These are phyloP conservation scores for Phlebiopsis gigantea DNA, from an alignment of 768 basidiomycete genomes.

Conservation along the genomic window DNA sequence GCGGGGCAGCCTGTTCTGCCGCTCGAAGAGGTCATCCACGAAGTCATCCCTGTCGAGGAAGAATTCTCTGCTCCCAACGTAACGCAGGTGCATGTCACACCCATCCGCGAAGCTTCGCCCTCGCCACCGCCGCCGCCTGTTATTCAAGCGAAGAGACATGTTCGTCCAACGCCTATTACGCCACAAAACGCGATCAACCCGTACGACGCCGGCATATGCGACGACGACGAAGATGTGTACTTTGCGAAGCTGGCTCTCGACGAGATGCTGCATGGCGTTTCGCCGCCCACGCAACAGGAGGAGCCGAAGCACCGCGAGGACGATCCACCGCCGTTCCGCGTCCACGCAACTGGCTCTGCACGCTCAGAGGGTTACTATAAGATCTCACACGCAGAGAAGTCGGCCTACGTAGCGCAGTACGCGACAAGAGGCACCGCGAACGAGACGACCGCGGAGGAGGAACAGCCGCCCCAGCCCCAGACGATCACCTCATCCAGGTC, in stretches of 20 bases:
- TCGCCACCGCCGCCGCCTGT: slow-evolving; percentile 39
- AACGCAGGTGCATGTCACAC: slow-evolving; percentile 43
- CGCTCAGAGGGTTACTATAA: slow-evolving; percentile 95
- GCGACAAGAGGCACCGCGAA: slow-evolving; percentile 50
- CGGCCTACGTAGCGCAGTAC: slow-evolving; percentile 88
- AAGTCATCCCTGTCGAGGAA: slow-evolving; percentile 45
- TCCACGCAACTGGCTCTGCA: slow-evolving; percentile 80
- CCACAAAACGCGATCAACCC: slow-evolving; percentile 45
- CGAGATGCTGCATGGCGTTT: slow-evolving; percentile 20
- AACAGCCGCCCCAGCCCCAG: slow-evolving; percentile 35
- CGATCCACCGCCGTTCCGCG: slow-evolving; percentile 50
- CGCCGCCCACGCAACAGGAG: slow-evolving; percentile 21
- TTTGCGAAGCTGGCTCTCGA: slow-evolving; percentile 62
- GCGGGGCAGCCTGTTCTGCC: slow-evolving; percentile 12
- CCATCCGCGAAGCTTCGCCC: slow-evolving; percentile 38
- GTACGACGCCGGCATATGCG: slow-evolving; percentile 52
- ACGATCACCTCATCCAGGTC: slow-evolving; percentile 75
- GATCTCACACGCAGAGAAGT: slow-evolving; percentile 88
- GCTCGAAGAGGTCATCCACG: slow-evolving; percentile 35
- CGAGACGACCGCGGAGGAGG: slow-evolving; percentile 37
- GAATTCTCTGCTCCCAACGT: slow-evolving; percentile 47
- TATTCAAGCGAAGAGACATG: slow-evolving; percentile 22
- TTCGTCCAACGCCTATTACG: slow-evolving; percentile 33
- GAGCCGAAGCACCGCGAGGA: slow-evolving; percentile 19
- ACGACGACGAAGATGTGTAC: slow-evolving; percentile 89